phyloP scores from a whole-genome alignment of 108 stramenopile species.

The Cylindrotheca fusiformis region DNA sequence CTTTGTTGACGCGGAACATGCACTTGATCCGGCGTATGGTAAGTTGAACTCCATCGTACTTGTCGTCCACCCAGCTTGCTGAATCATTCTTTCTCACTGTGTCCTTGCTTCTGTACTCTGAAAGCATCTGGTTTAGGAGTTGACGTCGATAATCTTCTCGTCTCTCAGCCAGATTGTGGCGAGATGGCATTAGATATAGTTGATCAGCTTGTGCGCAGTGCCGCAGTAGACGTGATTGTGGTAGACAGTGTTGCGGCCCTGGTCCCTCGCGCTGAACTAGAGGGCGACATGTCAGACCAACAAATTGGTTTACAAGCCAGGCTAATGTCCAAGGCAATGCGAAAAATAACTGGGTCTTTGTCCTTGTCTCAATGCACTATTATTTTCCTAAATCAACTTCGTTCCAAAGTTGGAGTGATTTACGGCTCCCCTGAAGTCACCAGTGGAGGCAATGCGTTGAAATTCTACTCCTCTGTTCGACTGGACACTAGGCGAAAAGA shows the following conservation, averaged over 20 bases:
- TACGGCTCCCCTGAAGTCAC: slow-evolving; percentile 96
- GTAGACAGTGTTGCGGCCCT: slow-evolving; percentile 94
- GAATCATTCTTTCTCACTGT: neutral
- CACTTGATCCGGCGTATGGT: slow-evolving; percentile 93
- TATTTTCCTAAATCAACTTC: slow-evolving; percentile 93
- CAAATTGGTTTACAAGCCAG: slow-evolving; percentile 93
- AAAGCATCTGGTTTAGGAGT: slow-evolving; percentile 76
- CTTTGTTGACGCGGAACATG: slow-evolving; percentile 98
- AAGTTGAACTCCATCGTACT: neutral
- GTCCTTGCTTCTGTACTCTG: slow-evolving; percentile 3
- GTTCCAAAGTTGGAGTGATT: slow-evolving; percentile 88
- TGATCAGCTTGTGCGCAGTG: slow-evolving; percentile 87
- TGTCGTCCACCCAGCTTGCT: neutral
- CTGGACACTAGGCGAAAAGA: slow-evolving; percentile 89
- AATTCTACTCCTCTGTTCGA: slow-evolving; percentile 91
- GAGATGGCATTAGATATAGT: slow-evolving; percentile 98
- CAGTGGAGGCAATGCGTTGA: slow-evolving; percentile 93
- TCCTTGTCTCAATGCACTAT: slow-evolving; percentile 83
- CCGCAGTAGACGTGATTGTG: slow-evolving; percentile 94
- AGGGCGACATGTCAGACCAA: slow-evolving; percentile 88
- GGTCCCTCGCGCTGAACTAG: slow-evolving; percentile 93
- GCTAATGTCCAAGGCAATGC: slow-evolving; percentile 96
- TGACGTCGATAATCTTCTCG: slow-evolving; percentile 79
- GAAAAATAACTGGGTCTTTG: slow-evolving; percentile 90
- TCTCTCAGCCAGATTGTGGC: slow-evolving; percentile 94